Evolutionary conservation across 257 asterid species (phyloP).

Genomic region (Mitragyna speciosa): DNA sequence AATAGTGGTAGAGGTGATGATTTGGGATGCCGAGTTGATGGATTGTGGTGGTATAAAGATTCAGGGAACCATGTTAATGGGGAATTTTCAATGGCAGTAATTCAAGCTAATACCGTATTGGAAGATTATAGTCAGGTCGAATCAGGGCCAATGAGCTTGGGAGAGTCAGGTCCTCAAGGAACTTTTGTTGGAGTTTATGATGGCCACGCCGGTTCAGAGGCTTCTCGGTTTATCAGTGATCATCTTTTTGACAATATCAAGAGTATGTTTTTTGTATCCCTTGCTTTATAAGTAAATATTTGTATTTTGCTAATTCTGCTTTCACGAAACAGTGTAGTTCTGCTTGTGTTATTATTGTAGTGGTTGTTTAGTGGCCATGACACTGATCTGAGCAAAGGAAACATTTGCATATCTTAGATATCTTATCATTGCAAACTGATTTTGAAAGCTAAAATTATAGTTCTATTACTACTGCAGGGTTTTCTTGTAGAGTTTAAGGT

Average conservation of each 20-base stretch:
- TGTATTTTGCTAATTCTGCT: neutral
- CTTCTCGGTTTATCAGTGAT: conserved; percentile 56
- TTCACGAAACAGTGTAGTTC: neutral
- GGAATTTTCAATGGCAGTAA: conserved; percentile 79
- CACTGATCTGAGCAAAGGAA: neutral
- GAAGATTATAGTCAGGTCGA: conserved; percentile 91
- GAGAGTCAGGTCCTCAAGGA: conserved; percentile 62
- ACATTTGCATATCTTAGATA: neutral
- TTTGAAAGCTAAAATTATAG: neutral
- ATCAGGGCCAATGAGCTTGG: conserved; percentile 69
- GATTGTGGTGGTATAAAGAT: conserved; percentile 80
- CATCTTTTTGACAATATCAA: conserved; percentile 63
- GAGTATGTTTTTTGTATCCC: conserved; percentile 44
- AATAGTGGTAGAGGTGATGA: conserved; percentile 48
- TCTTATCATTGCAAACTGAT: neutral
- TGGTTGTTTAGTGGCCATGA: neutral
- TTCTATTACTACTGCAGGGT: neutral
- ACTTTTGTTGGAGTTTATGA: conserved; percentile 89
- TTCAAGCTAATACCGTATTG: conserved; percentile 68
- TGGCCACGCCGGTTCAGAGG: conserved; percentile 91
- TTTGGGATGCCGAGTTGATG: conserved; percentile 48
- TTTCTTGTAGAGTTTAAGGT: conserved; percentile 10
- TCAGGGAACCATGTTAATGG: conserved; percentile 67
- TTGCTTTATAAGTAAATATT: neutral
- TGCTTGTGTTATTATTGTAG: neutral